Conservation (phyloP, 176 grass and related monocot genomes). For the Leersia perrieri region DNA sequence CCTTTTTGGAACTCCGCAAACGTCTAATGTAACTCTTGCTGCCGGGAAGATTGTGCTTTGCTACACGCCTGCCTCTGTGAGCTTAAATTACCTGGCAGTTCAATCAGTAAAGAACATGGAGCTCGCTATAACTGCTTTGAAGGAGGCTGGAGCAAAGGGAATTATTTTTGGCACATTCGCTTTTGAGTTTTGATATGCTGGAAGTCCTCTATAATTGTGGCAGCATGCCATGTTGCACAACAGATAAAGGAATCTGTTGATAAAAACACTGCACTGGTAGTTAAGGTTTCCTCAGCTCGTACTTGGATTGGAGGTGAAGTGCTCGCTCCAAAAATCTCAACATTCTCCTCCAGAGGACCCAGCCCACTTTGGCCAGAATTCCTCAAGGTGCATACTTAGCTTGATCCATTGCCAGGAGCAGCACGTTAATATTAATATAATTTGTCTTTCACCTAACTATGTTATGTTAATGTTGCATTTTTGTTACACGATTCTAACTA, state of each 20-base stretch:
- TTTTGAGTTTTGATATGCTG: neutral
- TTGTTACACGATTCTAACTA: too few species aligned
- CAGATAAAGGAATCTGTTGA: neutral
- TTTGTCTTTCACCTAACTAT: too few species aligned
- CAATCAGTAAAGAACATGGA: neutral
- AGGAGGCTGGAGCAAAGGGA: neutral
- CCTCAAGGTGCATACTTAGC: neutral
- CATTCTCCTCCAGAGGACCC: neutral
- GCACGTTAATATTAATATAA: too few species aligned
- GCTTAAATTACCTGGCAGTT: rapidly evolving
- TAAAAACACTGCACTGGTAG: neutral
- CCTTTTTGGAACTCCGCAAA: neutral
- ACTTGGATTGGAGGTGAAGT: neutral
- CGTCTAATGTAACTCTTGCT: neutral
- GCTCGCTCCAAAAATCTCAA: neutral
- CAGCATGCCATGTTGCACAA: neutral
- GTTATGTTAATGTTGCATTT: too few species aligned
- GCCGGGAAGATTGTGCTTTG: neutral
- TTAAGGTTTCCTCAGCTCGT: neutral
- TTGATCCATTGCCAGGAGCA: too few species aligned
- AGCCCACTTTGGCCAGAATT: neutral
- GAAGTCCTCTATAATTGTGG: neutral
- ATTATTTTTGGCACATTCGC: neutral
- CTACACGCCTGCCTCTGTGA: neutral
- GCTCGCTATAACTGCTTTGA: neutral